Percentiles rank a stretch among this genome's conserved stretches.
Conservation (phyloP, 2,329 filamentous ascomycete species). For the Sporothrix mexicana region DNA sequence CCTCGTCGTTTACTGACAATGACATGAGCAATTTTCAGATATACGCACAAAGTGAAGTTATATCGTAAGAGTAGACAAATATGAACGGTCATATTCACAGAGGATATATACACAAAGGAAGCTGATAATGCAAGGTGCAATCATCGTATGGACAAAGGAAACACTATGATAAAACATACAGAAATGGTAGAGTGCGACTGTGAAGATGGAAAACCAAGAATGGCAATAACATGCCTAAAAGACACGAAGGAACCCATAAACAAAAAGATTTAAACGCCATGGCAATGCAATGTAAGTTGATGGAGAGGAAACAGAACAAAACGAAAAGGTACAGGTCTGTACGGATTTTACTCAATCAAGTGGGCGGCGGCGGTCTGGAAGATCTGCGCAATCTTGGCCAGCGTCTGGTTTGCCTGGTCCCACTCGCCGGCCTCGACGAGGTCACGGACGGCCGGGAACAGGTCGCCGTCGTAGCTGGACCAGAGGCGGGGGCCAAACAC, state of each 20-base stretch:
- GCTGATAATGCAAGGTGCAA: neutral
- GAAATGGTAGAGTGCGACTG: neutral
- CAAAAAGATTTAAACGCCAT: conserved; percentile 31
- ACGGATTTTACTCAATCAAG: conserved; percentile 33
- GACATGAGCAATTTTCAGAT: neutral
- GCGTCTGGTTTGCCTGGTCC: conserved; percentile 68
- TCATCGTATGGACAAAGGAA: conserved; percentile 23
- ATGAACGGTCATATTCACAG: conserved; percentile 18
- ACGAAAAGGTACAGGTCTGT: neutral
- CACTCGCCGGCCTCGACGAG: conserved; percentile 75
- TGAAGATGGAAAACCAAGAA: neutral
- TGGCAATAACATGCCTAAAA: conserved; percentile 1
- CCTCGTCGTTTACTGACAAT: neutral
- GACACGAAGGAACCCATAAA: conserved; percentile 15
- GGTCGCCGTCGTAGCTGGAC: conserved; percentile 69
- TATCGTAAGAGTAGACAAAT: neutral
- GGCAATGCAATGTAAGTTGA: conserved; percentile 34
- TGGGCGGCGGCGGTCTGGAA: conserved; percentile 63
- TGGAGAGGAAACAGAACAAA: neutral
- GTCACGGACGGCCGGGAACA: conserved; percentile 86
- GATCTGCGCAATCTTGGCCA: conserved; percentile 73
- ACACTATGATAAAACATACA: conserved; percentile 13
- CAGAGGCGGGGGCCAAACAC: conserved; percentile 84
- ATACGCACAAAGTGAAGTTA: neutral
- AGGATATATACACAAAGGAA: conserved; percentile 18